Evolutionary conservation across 805 yeast species (phyloP), one percentile per base, ranked within the genome.

Genomic region (Sugiyamaella qingdaonensis): DNA sequence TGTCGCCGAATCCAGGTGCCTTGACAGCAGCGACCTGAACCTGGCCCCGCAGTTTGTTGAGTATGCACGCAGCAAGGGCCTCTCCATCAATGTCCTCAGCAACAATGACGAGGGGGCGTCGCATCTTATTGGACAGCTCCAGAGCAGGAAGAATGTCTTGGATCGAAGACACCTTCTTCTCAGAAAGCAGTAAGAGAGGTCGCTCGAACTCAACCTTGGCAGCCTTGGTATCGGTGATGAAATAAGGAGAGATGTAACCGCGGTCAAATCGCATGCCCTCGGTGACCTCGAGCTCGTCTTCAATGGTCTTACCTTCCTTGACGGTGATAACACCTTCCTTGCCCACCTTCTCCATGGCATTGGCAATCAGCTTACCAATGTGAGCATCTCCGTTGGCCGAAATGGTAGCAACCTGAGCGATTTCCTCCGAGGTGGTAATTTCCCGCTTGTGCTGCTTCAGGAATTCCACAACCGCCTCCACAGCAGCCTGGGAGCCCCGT

Each of bases 1-100:
- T 91, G 78, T 94, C 99, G 73, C 98, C 99, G 67, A 92, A 94
- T 50, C 99, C 99, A 65, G 99, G 99, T 33, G 98, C 96, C 80
- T 91, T 92, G 61, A 94, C 97, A 63, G 94, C 95, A 70, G 94
- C 87, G 56, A 94, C 97, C 74, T 89, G 95, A 57, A 94, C 97
- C 78, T 92, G 98, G 62, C 97, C 97, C 78, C 97, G 87, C 68
- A 94, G 81, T 78, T 94, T 94, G 82, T 94, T 94, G 72, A 94
- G 80, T 65, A 94, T 86, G 75, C 98, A 90, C 60, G 97, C 97
- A 63, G 98, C 98, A 58, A 94, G 80, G 47, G 99, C 99, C 78
- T 94, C 98, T 65, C 98, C 98, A 65, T 92, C 98, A 56, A 94
- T 79, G 67, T 88, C 97, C 77, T 94, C 99, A 57, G 98, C 96